Evolutionary conservation across 371 early-diverging fungal species (phyloP).

Genomic region (Saksenaea vasiformis): DNA sequence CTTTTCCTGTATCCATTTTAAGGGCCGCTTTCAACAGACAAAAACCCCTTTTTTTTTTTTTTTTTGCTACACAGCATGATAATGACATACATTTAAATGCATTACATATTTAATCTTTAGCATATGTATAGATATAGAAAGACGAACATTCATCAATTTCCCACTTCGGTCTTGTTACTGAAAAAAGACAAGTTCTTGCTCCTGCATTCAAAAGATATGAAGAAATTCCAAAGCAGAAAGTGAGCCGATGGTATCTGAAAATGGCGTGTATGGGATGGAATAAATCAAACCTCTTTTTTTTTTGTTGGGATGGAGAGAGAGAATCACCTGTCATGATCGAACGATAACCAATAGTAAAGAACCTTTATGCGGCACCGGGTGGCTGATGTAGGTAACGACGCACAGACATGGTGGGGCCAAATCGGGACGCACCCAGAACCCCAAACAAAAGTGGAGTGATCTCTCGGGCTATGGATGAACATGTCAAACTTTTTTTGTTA

Average conservation of each 20-base stretch:
- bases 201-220: neutral
- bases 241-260: neutral
- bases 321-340: neutral
- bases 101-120: no score
- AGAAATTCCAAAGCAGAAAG: neutral
- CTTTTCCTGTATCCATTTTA: no score
- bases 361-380: neutral
- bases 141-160: no score
- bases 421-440: neutral
- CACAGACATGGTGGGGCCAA: slow-evolving; percentile 2
- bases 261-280: no score
- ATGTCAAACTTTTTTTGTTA: neutral
- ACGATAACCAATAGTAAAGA: neutral
- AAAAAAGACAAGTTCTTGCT: neutral
- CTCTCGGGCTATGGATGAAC: neutral
- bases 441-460: slow-evolving; percentile 4
- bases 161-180: neutral
- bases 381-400: neutral
- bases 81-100: no score
- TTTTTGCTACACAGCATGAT: no score
- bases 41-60: no score
- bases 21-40: no score
- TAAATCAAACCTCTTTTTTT: neutral
- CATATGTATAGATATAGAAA: no score
- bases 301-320: neutral